Evolutionary conservation across 1,284 basidiomycete species (phyloP), one percentile per base, ranked within the genome.

Genomic region (Cryptococcus sp.): DNA sequence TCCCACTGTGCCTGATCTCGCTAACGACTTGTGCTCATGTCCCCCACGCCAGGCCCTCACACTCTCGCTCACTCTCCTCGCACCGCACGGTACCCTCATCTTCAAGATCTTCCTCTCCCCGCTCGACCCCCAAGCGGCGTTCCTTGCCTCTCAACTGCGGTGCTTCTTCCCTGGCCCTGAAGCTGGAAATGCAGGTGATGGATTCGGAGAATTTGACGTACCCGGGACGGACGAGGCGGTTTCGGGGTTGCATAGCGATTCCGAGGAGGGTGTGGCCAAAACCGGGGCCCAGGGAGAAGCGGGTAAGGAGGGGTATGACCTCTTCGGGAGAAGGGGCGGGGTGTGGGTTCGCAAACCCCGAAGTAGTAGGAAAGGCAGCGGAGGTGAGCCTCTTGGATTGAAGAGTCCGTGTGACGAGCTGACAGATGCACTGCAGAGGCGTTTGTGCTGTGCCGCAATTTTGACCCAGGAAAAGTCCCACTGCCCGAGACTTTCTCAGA

Each of bases 101-200:
- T 82, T 82, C 67, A 84, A 84, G 65, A 82, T 84, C 61, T 83
- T 84, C 71, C 69, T 80, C 13, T 80, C 79, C 8, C 73, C 76
- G 3, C 62, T 75, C 15, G 76, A 78, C 46, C 77, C 77, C 0
- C 63, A 76, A 16, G 80, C 79, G n/a, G 72, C 77, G 3, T 69
- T 77, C 15, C 65, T 81, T 18, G 69, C 79, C 4, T 80, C 77
- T 3, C 79, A 80, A 55, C 68, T 81, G 53, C 61, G 77, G 18
- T 64, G 70, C 7, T 80, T 80, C 66, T 82, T 81, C 61, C 80
- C 80, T 37, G 65, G 65, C 4, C 69, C 73, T 0, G 36, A 56
- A 2, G 18, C 56, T n/a, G 57, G 33, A 20, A 46, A 53, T 46
- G 48, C 55, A 24, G 53, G 49, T 15, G 48, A 55, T 12, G 40